A percentile compares a stretch with the other conserved stretches of the same genome.
Evolutionary conservation across 345 rosid genomes (phyloP).

Genomic region (Dipteronia dyeriana): DNA sequence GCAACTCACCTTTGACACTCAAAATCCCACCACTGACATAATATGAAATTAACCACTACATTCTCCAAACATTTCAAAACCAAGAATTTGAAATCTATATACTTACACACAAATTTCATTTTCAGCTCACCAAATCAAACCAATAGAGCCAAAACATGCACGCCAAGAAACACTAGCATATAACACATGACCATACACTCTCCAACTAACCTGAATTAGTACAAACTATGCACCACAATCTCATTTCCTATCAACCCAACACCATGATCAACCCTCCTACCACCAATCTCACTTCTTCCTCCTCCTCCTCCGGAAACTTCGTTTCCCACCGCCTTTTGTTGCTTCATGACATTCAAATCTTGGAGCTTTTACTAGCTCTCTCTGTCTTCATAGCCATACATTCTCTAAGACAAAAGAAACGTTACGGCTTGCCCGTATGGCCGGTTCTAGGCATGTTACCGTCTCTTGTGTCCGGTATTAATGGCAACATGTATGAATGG

Average conservation of each 20-base stretch:
- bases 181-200: constrained; percentile 27
- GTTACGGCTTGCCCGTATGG: constrained; percentile 70
- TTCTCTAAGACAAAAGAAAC: constrained; percentile 53
- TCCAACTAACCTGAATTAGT: neutral
- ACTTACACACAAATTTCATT: constrained; percentile 34
- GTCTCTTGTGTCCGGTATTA: constrained; percentile 51
- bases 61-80: too few relatives aligned
- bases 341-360: constrained; percentile 50
- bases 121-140: constrained; percentile 92
- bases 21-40: constrained; percentile 7
- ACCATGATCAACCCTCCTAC: constrained; percentile 41
- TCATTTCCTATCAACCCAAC: constrained; percentile 29
- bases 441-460: constrained; percentile 96
- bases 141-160: constrained; percentile 46
- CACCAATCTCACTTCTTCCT: constrained; percentile 37
- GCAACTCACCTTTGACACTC: constrained; percentile 23
- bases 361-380: constrained; percentile 56
- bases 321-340: constrained; percentile 29
- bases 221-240: constrained; percentile 21
- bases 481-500: constrained; percentile 69
- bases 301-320: constrained; percentile 26
- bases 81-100: constrained; percentile 18
- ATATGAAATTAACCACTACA: neutral
- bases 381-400: constrained; percentile 48
- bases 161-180: constrained; percentile 45